These are phyloP conservation scores for Fraxinus floribunda DNA, from an alignment of 305 asterid genomes.

Conservation along the genomic window DNA sequence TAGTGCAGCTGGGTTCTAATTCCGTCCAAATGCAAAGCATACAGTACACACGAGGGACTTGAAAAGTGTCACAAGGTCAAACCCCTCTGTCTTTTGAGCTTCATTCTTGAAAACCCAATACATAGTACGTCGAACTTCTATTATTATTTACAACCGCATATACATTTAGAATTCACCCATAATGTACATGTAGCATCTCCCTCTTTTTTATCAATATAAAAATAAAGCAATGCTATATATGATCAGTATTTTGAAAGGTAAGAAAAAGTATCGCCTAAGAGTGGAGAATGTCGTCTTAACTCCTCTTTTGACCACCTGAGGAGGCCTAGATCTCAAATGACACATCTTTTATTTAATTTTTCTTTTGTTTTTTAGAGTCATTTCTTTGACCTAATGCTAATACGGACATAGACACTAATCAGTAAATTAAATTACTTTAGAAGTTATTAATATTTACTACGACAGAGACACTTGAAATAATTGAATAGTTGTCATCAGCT, in stretches of 20 bases:
- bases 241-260: neutral
- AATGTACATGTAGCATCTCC: too few species aligned
- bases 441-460: neutral
- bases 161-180: conserved; percentile 7
- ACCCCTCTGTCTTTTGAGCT: neutral
- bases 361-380: neutral
- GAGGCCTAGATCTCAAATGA: neutral
- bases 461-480: neutral
- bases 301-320: neutral
- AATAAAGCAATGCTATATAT: neutral
- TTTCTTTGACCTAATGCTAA: neutral
- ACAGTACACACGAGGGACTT: neutral
- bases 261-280: too few species aligned
- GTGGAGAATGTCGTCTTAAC: neutral
- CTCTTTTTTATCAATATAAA: neutral
- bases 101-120: neutral
- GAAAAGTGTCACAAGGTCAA: neutral
- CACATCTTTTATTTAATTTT: neutral
- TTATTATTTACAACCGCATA: neutral
- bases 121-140: neutral
- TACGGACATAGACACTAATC: neutral
- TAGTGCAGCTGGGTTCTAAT: neutral
- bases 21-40: neutral
- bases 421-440: neutral
- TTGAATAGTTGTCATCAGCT: neutral